These are phyloP conservation scores for Mycosphaerella sp. DNA, from an alignment of 2,329 filamentous ascomycete species.

Conservation along the genomic window DNA sequence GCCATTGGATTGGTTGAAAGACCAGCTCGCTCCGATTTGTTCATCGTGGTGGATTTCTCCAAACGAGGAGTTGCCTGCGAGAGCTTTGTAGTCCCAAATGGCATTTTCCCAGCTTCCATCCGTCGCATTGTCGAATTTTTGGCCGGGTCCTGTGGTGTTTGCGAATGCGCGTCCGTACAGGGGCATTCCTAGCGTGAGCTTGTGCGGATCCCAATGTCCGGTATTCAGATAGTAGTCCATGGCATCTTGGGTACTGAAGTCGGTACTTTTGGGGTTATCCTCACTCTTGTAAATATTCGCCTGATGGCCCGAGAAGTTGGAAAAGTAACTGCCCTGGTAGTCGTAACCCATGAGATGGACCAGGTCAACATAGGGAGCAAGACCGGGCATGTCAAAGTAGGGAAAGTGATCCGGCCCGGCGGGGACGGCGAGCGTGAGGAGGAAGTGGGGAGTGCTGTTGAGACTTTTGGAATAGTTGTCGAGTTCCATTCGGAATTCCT, in stretches of 20 bases:
- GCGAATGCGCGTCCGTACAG: constrained; percentile 81
- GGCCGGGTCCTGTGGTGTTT: constrained; percentile 66
- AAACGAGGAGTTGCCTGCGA: constrained; percentile 56
- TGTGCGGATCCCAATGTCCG: constrained; percentile 53
- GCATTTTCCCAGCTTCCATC: constrained; percentile 76
- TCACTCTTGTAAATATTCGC: constrained; percentile 63
- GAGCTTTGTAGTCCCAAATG: constrained; percentile 49
- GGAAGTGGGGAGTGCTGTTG: constrained; percentile 33
- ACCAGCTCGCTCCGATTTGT: constrained; percentile 63
- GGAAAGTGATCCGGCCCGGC: constrained; percentile 38
- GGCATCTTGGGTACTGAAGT: constrained; percentile 66
- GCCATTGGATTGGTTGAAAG: constrained; percentile 57
- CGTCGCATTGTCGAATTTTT: constrained; percentile 61
- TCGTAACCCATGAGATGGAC: constrained; percentile 47
- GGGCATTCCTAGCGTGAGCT: constrained; percentile 84
- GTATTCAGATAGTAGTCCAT: constrained; percentile 58
- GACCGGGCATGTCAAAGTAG: constrained; percentile 35
- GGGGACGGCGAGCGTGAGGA: constrained; percentile 40
- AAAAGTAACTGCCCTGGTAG: constrained; percentile 53
- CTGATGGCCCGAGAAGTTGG: constrained; percentile 58
- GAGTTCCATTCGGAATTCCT: constrained; percentile 33
- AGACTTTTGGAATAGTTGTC: constrained; percentile 33
- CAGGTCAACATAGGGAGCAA: constrained; percentile 40
- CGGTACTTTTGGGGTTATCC: constrained; percentile 57
- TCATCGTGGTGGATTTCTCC: constrained; percentile 58